Evolutionary conservation across 805 yeast species (phyloP).

Genomic region (Nakazawaea holstii): DNA sequence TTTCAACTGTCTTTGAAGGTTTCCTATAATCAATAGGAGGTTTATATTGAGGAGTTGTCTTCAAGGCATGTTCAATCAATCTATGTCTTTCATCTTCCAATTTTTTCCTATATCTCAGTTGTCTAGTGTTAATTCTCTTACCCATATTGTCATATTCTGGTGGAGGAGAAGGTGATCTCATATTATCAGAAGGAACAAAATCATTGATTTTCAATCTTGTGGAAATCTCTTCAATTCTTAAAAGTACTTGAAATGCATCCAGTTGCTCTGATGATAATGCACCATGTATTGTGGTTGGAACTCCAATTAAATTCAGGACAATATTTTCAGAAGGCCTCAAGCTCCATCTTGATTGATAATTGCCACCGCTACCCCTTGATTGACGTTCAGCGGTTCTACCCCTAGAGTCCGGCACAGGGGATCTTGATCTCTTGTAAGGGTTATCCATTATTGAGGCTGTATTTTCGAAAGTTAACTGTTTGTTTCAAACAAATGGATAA

Average conservation of each 20-base stretch:
- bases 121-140: constrained; percentile 80
- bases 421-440: constrained; percentile 7
- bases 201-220: constrained; percentile 47
- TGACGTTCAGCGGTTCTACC: not conserved
- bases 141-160: constrained; percentile 86
- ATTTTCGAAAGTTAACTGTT: no score
- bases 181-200: constrained; percentile 42
- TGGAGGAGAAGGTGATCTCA: constrained; percentile 81
- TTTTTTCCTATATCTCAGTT: constrained; percentile 51
- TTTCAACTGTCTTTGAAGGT: constrained; percentile 65
- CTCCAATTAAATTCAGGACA: constrained; percentile 9
- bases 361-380: not conserved
- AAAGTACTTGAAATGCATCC: constrained; percentile 62
- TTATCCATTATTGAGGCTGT: constrained; percentile 1
- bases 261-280: constrained; percentile 70
- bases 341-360: constrained; percentile 3
- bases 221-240: constrained; percentile 78
- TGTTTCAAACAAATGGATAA: no score
- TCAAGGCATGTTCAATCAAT: constrained; percentile 70
- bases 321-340: constrained; percentile 3
- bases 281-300: constrained; percentile 41
- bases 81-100: constrained; percentile 77
- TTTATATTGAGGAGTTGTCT: constrained; percentile 65
- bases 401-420: not conserved
- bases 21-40: constrained; percentile 82